A percentile compares a stretch with the other conserved stretches of the same genome.
Conservation (phyloP, 73 alveolate species). For the Tetrahymena elliotti region DNA sequence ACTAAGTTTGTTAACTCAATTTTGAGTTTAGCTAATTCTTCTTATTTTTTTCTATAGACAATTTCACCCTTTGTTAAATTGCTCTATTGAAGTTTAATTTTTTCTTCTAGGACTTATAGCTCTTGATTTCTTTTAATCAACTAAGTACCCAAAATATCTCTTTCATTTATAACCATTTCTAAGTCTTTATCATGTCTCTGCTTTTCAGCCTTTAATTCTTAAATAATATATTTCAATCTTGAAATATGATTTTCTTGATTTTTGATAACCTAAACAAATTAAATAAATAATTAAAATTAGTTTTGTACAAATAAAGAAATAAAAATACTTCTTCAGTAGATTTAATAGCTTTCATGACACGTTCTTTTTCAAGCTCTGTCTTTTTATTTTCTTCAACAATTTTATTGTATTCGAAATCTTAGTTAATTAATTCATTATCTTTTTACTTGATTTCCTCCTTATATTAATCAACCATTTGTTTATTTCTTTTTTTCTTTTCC, state of each 20-base stretch:
- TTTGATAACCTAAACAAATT: constrained; percentile 49
- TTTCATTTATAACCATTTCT: constrained; percentile 96
- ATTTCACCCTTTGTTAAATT: constrained; percentile 93
- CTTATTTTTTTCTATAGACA: constrained; percentile 61
- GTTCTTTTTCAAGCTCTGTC: constrained; percentile 72
- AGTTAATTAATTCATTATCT: constrained; percentile 76
- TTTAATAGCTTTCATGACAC: constrained; percentile 77
- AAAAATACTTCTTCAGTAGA: constrained; percentile 73
- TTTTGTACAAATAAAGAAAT: not conserved
- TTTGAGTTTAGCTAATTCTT: constrained; percentile 57
- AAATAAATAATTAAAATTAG: not conserved
- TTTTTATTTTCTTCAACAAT: constrained; percentile 78
- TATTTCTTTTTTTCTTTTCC: constrained; percentile 86
- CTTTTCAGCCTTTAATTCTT: constrained; percentile 94
- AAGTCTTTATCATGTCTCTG: constrained; percentile 93
- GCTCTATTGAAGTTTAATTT: constrained; percentile 86
- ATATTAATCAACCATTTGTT: constrained; percentile 78
- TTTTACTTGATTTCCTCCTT: constrained; percentile 87
- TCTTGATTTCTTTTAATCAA: constrained; percentile 95
- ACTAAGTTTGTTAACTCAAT: constrained; percentile 57
- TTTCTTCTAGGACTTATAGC: constrained; percentile 86
- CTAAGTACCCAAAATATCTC: constrained; percentile 96
- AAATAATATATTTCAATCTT: constrained; percentile 85
- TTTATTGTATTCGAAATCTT: constrained; percentile 63
- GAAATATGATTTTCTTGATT: constrained; percentile 92